phyloP scores from a whole-genome alignment of 805 yeast genomes.

The Yarrowia bubula region DNA sequence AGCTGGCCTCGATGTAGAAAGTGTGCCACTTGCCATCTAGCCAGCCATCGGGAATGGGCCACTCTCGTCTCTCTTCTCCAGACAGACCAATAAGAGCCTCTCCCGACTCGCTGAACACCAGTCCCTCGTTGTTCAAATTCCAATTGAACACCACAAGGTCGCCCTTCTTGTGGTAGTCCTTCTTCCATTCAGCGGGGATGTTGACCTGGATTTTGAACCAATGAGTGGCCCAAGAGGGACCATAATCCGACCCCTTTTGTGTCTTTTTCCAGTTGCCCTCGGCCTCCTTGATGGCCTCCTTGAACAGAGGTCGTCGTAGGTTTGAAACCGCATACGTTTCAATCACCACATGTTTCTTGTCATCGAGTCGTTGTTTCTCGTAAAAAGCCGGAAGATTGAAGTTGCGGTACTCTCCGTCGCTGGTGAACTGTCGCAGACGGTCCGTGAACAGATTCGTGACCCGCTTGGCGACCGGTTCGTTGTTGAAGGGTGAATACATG shows the following conservation, averaged over 20 bases:
- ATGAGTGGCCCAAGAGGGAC: constrained; percentile 96
- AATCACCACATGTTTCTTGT: constrained; percentile 51
- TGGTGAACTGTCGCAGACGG: constrained; percentile 73
- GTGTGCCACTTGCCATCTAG: constrained; percentile 51
- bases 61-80: constrained; percentile 77
- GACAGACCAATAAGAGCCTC: constrained; percentile 79
- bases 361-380: constrained; percentile 57
- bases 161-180: constrained; percentile 41
- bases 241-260: constrained; percentile 68
- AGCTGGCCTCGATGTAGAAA: constrained; percentile 84
- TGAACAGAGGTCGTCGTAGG: constrained; percentile 60
- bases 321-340: constrained; percentile 74
- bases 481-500: constrained; percentile 37
- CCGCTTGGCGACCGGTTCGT: constrained; percentile 68
- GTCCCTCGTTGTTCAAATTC: constrained; percentile 85
- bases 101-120: constrained; percentile 67
- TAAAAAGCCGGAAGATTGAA: constrained; percentile 81
- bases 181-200: constrained; percentile 50
- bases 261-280: constrained; percentile 38
- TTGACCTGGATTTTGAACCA: constrained; percentile 76
- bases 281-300: constrained; percentile 58
- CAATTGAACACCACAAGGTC: constrained; percentile 68
- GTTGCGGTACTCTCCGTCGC: constrained; percentile 70
- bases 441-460: constrained; percentile 70
- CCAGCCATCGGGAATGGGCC: constrained; percentile 60